Base-by-base conservation (phyloP, 306 rosid species). In the Quercus agrifolia region DNA sequence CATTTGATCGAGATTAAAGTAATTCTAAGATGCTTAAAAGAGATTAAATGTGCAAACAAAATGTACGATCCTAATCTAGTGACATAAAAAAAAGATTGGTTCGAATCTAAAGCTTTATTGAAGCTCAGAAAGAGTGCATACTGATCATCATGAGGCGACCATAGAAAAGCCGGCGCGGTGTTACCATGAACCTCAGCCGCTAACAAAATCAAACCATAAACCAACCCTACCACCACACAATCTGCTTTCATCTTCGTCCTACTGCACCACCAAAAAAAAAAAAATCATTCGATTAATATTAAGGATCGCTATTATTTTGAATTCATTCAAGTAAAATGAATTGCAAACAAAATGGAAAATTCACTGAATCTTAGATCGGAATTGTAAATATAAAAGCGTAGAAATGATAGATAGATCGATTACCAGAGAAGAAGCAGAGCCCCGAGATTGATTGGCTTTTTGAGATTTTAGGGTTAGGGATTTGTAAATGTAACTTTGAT, bases 121-220 rank as follows among this genome's bases (percentile, higher is more conserved):
- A 8, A 41, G 46, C 46, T 41, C 46, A 41, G 46, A 41, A 55
- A 35, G 41, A 66, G 56, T 15, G 62, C 76, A n/a, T 64, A 87
- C 91, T 78, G 74, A 51, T 81, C 70, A 66, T 84, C 59, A 80
- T 77, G 87, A 20, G 95, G 88, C 2, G 97, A 91, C 99, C 99
- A 94, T 70, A 94, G 91, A 59, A 94, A 91, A 56, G 99, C 99
- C 4, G 99, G 97, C 71, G 80, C 89, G 2, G 97, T 91, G 70
- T 72, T 35, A 17, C 68, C 33, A 6, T 89, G 91, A 78, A 84
- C 21, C 15, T 77, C 62, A 76, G 85, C 84, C 21, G 73, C 86
- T 52, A 89, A 56, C 55, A 28, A 27, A 72, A 88, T 27, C 84
- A 90, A 76, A 74, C 73, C 85, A 33, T 2, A 33, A 85, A 77